Conservation (phyloP, 1,284 basidiomycete genomes). For the Leccinum variabile region DNA sequence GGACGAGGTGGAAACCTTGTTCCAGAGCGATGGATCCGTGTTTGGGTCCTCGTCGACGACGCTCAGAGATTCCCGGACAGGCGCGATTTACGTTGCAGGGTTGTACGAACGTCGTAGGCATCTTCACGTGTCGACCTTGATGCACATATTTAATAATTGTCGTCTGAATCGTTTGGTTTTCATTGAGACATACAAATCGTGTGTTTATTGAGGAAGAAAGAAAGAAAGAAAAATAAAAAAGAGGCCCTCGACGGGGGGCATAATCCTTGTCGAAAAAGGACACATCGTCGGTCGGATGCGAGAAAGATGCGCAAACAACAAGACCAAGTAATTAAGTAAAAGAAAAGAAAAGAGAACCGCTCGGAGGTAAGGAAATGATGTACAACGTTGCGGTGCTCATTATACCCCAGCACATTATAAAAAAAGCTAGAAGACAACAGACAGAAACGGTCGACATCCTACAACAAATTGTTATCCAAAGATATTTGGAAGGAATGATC, state of each 20-base stretch:
- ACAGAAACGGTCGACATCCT: conserved; percentile 11
- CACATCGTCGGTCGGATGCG: conserved; percentile 1
- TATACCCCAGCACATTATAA: conserved; percentile 22
- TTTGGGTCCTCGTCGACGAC: conserved; percentile 53
- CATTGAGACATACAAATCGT: conserved; percentile 16
- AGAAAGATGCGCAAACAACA: background rate
- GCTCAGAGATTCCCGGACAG: conserved; percentile 47
- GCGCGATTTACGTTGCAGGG: conserved; percentile 52
- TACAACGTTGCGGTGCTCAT: conserved; percentile 24
- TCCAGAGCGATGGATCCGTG: conserved; percentile 53
- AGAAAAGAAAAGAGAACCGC: background rate
- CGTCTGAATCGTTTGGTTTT: conserved; percentile 1
- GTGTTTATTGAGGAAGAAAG: too few relatives aligned
- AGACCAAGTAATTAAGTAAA: background rate
- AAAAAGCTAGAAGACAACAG: conserved; percentile 2
- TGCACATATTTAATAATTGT: background rate
- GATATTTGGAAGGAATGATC: conserved; percentile 47
- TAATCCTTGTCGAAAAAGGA: conserved; percentile 9
- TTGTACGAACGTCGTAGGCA: conserved; percentile 52
- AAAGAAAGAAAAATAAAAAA: background rate
- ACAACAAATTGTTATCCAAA: conserved; percentile 30
- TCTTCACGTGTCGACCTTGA: conserved; percentile 46
- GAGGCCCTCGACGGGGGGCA: background rate
- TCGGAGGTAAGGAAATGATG: conserved; percentile 7
- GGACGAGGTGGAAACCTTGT: conserved; percentile 35